Conservation (phyloP, 1,139 yeast species). For the Wickerhamomyces sp. region DNA sequence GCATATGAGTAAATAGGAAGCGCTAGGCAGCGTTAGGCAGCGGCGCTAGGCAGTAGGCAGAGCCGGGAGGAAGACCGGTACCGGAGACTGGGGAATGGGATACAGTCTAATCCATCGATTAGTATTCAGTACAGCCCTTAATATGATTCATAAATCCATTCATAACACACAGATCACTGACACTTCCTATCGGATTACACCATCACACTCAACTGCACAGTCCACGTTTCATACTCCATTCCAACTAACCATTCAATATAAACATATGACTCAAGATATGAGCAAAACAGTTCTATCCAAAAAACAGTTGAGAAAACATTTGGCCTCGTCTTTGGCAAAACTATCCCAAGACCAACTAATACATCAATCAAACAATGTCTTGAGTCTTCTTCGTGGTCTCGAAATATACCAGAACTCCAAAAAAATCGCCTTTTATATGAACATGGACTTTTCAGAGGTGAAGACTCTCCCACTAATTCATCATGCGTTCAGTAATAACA, state of each 20-base stretch:
- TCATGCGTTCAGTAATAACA: constrained; percentile 41
- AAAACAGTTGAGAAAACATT: constrained; percentile 4
- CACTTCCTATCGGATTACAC: too few relatives aligned
- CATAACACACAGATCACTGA: too few relatives aligned
- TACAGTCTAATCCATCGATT: too few relatives aligned
- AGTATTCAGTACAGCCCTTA: too few relatives aligned
- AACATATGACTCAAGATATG: background rate
- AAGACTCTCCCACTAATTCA: constrained; percentile 48
- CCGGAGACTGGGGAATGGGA: too few relatives aligned
- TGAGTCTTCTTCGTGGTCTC: constrained; percentile 28
- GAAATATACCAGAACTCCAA: constrained; percentile 39
- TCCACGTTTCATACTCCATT: background rate
- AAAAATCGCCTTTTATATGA: constrained; percentile 60
- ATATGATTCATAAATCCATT: too few relatives aligned
- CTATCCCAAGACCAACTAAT: constrained; percentile 8
- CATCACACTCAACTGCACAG: too few relatives aligned
- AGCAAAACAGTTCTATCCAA: constrained; percentile 1
- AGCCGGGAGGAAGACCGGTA: too few relatives aligned
- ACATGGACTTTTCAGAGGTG: constrained; percentile 60
- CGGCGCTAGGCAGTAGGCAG: too few relatives aligned
- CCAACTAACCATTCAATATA: background rate
- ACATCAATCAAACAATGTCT: constrained; percentile 25
- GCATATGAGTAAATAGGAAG: too few relatives aligned
- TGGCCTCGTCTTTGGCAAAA: constrained; percentile 1
- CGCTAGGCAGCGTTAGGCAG: too few relatives aligned